phyloP scores from a whole-genome alignment of 2,329 filamentous ascomycete genomes.

The Mycocentrospora acerina region DNA sequence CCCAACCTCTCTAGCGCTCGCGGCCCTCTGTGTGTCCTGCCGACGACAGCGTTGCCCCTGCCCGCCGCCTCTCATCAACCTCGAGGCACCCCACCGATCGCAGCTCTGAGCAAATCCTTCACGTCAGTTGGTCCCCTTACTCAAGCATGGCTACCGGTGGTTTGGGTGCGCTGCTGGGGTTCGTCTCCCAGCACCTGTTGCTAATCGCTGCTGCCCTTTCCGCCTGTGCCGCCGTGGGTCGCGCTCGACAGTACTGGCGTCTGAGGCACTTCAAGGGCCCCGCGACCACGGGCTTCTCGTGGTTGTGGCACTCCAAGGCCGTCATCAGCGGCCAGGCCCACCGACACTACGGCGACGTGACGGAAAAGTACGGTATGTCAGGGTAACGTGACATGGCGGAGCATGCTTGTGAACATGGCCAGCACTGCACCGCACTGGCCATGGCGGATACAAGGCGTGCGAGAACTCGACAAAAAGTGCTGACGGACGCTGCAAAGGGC shows the following conservation, averaged over 20 bases:
- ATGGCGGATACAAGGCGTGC: too few species aligned
- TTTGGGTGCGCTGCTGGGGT: conserved; percentile 7
- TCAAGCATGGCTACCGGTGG: conserved; percentile 11
- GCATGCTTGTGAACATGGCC: too few species aligned
- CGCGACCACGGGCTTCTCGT: conserved; percentile 29
- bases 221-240: conserved; percentile 17
- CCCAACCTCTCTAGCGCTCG: conserved; percentile 1
- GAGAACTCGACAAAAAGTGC: neutral
- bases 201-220: conserved; percentile 10
- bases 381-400: too few species aligned
- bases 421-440: too few species aligned
- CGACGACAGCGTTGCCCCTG: too few species aligned
- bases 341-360: conserved; percentile 30
- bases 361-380: conserved; percentile 33
- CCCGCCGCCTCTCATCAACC: too few species aligned
- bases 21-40: neutral
- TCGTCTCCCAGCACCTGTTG: conserved; percentile 13
- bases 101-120: too few species aligned
- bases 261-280: conserved; percentile 37
- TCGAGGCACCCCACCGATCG: too few species aligned
- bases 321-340: conserved; percentile 28
- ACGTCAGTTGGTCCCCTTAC: neutral
- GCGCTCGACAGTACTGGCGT: conserved; percentile 30
- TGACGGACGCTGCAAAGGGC: conserved; percentile 28
- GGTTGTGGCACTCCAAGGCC: conserved; percentile 35